A percentile compares a stretch with the other conserved stretches of the same genome.
These are phyloP conservation scores for Solanum chmielewskii DNA, from an alignment of 257 asterid species.

Conservation along the genomic window DNA sequence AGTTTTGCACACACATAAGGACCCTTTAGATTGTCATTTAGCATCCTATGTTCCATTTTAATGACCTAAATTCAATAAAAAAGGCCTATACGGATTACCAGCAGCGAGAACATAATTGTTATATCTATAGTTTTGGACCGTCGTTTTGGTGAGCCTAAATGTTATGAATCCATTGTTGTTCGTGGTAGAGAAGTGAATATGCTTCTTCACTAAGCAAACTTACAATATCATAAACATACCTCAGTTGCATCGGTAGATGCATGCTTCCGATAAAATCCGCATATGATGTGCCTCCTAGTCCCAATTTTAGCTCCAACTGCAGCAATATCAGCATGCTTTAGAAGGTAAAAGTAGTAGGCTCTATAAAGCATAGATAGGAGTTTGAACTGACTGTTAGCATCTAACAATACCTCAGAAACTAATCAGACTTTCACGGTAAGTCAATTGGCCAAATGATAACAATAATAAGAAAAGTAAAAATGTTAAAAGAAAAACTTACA, in stretches of 20 bases:
- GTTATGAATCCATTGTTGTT: neutral
- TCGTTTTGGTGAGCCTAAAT: neutral
- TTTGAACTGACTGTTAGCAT: neutral
- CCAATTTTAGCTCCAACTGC: conserved; percentile 89
- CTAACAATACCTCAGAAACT: neutral
- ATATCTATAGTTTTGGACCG: neutral
- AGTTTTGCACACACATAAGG: neutral
- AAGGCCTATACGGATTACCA: neutral
- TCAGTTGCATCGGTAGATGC: conserved; percentile 95
- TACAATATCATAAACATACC: conserved; percentile 20
- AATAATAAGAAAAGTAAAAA: neutral
- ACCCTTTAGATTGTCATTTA: neutral
- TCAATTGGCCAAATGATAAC: neutral
- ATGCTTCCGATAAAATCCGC: conserved; percentile 67
- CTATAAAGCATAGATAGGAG: neutral
- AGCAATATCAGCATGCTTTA: conserved; percentile 1
- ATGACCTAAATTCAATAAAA: neutral
- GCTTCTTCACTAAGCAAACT: neutral
- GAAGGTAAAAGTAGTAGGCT: neutral
- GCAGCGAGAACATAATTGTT: neutral
- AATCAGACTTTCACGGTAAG: neutral
- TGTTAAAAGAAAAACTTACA: conserved; percentile 34
- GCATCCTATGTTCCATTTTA: neutral
- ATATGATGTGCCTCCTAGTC: conserved; percentile 90
- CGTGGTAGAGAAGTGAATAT: neutral